phyloP scores from a whole-genome alignment of 2,329 filamentous ascomycete genomes.

The Lizonia empirigonia region DNA sequence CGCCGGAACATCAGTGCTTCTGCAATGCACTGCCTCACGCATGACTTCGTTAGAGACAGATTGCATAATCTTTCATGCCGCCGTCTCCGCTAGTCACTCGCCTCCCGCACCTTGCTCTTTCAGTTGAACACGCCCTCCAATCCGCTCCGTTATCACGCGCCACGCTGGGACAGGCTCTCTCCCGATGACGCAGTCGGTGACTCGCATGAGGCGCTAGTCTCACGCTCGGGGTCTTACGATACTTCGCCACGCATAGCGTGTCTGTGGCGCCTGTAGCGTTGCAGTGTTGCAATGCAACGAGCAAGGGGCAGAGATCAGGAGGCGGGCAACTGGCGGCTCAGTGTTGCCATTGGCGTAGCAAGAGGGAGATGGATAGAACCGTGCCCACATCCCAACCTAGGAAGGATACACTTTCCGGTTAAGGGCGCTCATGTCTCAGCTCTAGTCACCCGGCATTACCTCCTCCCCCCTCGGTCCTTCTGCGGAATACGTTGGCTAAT shows the following conservation, averaged over 20 bases:
- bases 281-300: not conserved
- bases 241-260: not conserved
- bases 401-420: conserved; percentile 4
- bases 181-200: not conserved
- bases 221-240: not conserved
- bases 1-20: too few relatives aligned
- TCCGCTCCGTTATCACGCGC: not conserved
- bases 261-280: not conserved
- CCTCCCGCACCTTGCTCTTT: not conserved
- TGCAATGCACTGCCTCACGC: too few relatives aligned
- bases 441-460: not conserved
- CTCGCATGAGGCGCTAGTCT: not conserved
- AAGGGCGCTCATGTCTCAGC: conserved; percentile 2
- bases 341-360: not conserved
- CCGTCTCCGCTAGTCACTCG: too few relatives aligned
- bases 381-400: not conserved
- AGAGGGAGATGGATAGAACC: not conserved
- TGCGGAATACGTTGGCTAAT: conserved; percentile 1
- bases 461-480: conserved; percentile 5
- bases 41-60: too few relatives aligned
- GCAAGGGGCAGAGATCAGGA: not conserved
- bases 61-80: too few relatives aligned
- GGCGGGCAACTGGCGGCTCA: not conserved
- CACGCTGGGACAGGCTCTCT: not conserved
- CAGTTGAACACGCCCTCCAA: not conserved